Evolutionary conservation across 2,329 filamentous ascomycete genomes (phyloP).

Genomic region (Xylariaceae sp.): DNA sequence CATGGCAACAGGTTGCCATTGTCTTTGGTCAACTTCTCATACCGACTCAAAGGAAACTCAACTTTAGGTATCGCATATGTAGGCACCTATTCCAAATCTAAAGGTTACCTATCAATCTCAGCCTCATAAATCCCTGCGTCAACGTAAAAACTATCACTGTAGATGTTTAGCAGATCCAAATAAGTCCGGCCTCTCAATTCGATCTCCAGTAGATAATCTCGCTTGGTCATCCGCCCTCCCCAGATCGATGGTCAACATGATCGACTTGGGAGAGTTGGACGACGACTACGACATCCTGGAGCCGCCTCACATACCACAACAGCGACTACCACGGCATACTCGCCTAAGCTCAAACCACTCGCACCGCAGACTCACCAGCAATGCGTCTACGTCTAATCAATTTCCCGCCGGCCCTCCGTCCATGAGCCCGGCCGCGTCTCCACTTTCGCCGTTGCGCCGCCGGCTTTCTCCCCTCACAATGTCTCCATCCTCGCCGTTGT

Average conservation of each 20-base stretch:
- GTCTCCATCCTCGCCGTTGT: slow-evolving; percentile 20
- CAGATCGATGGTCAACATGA: slow-evolving; percentile 17
- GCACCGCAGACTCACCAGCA: slow-evolving; percentile 17
- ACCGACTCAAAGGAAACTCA: background rate
- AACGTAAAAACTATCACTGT: background rate
- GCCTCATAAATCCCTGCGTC: background rate
- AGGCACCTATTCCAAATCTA: background rate
- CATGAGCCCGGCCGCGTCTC: slow-evolving; percentile 27
- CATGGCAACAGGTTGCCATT: background rate
- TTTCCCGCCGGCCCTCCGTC: slow-evolving; percentile 27
- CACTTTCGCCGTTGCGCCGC: slow-evolving; percentile 26
- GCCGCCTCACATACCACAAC: slow-evolving; percentile 22
- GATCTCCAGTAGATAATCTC: slow-evolving; percentile 5
- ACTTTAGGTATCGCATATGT: background rate
- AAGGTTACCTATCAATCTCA: background rate
- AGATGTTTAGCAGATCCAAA: background rate
- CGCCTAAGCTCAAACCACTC: slow-evolving; percentile 9
- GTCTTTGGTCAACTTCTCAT: background rate
- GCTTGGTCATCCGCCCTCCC: background rate
- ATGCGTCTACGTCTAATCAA: slow-evolving; percentile 15
- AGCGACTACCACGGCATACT: slow-evolving; percentile 1
- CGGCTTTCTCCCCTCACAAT: slow-evolving; percentile 21
- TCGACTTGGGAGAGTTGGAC: slow-evolving; percentile 19
- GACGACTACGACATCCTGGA: slow-evolving; percentile 19
- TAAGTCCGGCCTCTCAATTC: background rate